These are phyloP conservation scores for Maudiozyma saulgeensis DNA, from an alignment of 805 yeast species.

Conservation along the genomic window DNA sequence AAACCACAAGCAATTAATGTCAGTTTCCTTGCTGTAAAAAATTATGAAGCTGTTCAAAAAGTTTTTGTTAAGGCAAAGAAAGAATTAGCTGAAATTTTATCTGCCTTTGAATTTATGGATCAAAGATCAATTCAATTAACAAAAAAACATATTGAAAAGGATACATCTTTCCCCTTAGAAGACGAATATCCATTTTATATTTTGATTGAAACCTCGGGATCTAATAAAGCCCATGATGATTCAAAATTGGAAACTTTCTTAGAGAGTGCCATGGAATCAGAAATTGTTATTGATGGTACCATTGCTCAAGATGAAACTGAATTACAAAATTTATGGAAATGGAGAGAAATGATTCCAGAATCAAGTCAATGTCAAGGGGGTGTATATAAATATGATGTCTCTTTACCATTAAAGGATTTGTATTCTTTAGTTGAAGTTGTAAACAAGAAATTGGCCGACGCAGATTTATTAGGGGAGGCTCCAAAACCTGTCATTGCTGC, in stretches of 20 bases:
- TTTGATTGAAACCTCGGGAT: slow-evolving; percentile 92
- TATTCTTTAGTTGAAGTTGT: slow-evolving; percentile 77
- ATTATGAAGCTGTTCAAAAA: slow-evolving; percentile 75
- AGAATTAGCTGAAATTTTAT: slow-evolving; percentile 74
- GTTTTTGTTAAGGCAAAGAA: slow-evolving; percentile 69
- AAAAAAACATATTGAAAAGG: slow-evolving; percentile 43
- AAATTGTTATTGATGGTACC: slow-evolving; percentile 81
- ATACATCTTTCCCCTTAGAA: slow-evolving; percentile 63
- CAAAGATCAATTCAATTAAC: slow-evolving; percentile 54
- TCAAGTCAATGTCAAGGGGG: slow-evolving; percentile 82
- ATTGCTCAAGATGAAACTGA: slow-evolving; percentile 94
- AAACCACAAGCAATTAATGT: slow-evolving; percentile 81
- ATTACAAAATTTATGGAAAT: slow-evolving; percentile 72
- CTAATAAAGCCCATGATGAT: slow-evolving; percentile 87
- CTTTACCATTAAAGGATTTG: slow-evolving; percentile 73
- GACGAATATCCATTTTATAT: slow-evolving; percentile 80
- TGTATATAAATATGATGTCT: slow-evolving; percentile 94
- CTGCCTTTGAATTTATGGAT: slow-evolving; percentile 95
- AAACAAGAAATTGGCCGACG: slow-evolving; percentile 46
- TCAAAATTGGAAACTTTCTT: slow-evolving; percentile 78
- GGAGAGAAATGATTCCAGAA: slow-evolving; percentile 94
- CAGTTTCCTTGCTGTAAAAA: slow-evolving; percentile 74
- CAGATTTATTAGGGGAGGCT: slow-evolving; percentile 49
- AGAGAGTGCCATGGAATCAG: slow-evolving; percentile 78
- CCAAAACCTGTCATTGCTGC: slow-evolving; percentile 70